Percentiles rank a stretch among this genome's conserved stretches.
These are phyloP conservation scores for Viola odorata DNA, from an alignment of 345 rosid species.

Conservation along the genomic window DNA sequence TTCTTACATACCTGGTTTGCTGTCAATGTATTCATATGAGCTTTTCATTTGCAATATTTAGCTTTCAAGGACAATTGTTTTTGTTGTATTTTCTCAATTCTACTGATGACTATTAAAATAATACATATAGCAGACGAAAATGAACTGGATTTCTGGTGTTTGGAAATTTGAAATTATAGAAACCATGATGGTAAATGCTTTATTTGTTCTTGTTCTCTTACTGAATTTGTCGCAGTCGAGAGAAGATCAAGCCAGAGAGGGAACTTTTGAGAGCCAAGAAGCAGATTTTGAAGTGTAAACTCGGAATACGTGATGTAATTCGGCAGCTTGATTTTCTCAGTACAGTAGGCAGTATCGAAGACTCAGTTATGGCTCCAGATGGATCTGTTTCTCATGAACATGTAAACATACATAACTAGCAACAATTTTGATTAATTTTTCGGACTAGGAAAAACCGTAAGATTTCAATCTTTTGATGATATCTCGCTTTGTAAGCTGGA, in stretches of 20 bases:
- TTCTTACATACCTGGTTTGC: neutral
- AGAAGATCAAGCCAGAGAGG: slow-evolving; percentile 87
- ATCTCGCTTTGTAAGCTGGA: neutral
- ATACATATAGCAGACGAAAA: neutral
- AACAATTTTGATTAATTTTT: slow-evolving; percentile 3
- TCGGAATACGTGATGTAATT: slow-evolving; percentile 87
- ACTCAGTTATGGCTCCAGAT: slow-evolving; percentile 80
- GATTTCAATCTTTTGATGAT: slow-evolving; percentile 1
- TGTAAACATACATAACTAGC: slow-evolving; percentile 34
- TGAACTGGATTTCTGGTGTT: neutral
- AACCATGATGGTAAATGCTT: neutral
- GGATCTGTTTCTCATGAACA: slow-evolving; percentile 94
- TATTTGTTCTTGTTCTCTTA: neutral
- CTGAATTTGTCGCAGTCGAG: slow-evolving; percentile 52
- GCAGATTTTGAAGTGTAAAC: slow-evolving; percentile 85
- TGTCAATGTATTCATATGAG: neutral
- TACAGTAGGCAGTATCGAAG: slow-evolving; percentile 77
- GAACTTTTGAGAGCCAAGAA: slow-evolving; percentile 82
- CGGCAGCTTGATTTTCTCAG: slow-evolving; percentile 76
- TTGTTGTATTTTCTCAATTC: neutral
- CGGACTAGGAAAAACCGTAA: neutral
- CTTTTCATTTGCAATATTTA: neutral
- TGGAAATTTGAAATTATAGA: neutral
- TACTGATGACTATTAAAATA: neutral
- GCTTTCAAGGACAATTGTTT: neutral